Percentiles rank a stretch among this genome's conserved stretches.
phyloP scores from a whole-genome alignment of 768 basidiomycete genomes.

The Auriscalpium orientale region DNA sequence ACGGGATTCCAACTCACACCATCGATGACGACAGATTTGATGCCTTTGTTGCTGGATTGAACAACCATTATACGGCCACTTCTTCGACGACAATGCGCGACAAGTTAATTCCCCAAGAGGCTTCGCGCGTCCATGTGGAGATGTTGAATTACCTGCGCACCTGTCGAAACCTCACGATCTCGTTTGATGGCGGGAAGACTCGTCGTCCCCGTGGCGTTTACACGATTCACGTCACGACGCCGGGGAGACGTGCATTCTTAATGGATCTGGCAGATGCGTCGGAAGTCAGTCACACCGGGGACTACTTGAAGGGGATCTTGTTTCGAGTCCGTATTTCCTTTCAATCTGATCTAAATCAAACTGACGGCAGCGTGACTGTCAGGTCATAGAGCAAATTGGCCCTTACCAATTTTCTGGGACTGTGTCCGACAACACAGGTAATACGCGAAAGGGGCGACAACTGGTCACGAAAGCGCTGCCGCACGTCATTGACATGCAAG shows the following conservation, averaged over 20 bases:
- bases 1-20: background rate
- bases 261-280: background rate
- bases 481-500: background rate
- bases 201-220: constrained; percentile 21
- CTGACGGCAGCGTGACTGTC: too few species aligned
- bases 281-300: background rate
- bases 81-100: background rate
- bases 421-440: background rate
- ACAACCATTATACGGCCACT: background rate
- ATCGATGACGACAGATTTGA: background rate
- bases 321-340: too few species aligned
- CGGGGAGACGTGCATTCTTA: constrained; percentile 18
- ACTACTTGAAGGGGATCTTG: background rate
- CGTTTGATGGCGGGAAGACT: constrained; percentile 25
- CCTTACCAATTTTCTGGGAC: background rate
- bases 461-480: background rate
- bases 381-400: background rate
- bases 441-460: background rate
- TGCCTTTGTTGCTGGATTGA: background rate
- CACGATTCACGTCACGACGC: constrained; percentile 26
- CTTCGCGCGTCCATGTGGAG: background rate
- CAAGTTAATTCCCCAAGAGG: background rate
- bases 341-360: too few species aligned
- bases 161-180: constrained; percentile 14
- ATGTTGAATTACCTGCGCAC: constrained; percentile 1